Evolutionary conservation across 73 alveolate species (phyloP).

Genomic region (Uronychia binucleata): DNA sequence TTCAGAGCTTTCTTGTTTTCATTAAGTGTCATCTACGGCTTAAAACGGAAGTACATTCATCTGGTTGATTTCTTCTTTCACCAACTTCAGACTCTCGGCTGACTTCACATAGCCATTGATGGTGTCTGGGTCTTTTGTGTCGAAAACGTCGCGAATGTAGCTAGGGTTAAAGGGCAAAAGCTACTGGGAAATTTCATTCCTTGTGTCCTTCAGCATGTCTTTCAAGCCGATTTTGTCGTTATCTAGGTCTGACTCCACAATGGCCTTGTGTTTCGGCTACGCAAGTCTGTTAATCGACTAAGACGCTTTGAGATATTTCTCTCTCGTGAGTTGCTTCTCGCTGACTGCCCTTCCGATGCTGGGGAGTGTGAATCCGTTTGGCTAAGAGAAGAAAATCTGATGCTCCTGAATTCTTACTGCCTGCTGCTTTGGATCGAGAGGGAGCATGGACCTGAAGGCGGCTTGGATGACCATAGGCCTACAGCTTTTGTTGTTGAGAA

Average conservation of each 20-base stretch:
- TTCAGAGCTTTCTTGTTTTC: slow-evolving; percentile 3
- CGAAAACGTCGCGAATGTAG: slow-evolving; percentile 3
- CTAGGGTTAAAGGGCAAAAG: not conserved
- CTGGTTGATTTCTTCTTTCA: slow-evolving; percentile 25
- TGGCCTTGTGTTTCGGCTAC: not conserved
- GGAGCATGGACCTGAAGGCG: no score
- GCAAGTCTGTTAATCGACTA: not conserved
- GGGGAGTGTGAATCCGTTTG: not conserved
- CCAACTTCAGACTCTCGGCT: slow-evolving; percentile 15
- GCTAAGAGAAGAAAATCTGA: not conserved
- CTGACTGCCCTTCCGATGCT: slow-evolving; percentile 8
- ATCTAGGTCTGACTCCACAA: slow-evolving; percentile 1
- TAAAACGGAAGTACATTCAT: not conserved
- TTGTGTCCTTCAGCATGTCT: not conserved
- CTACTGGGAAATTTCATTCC: not conserved
- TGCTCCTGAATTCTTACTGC: not conserved
- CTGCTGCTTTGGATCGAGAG: not conserved
- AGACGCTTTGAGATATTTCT: not conserved
- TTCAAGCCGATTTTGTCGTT: not conserved
- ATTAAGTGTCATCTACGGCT: slow-evolving; percentile 3
- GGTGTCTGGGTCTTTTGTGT: slow-evolving; percentile 19
- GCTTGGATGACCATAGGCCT: no score
- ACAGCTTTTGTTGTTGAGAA: not conserved
- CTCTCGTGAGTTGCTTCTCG: not conserved
- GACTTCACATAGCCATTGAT: slow-evolving; percentile 7